These are phyloP conservation scores for Sisymbrium altissimum DNA, from an alignment of 345 rosid species.

Conservation along the genomic window DNA sequence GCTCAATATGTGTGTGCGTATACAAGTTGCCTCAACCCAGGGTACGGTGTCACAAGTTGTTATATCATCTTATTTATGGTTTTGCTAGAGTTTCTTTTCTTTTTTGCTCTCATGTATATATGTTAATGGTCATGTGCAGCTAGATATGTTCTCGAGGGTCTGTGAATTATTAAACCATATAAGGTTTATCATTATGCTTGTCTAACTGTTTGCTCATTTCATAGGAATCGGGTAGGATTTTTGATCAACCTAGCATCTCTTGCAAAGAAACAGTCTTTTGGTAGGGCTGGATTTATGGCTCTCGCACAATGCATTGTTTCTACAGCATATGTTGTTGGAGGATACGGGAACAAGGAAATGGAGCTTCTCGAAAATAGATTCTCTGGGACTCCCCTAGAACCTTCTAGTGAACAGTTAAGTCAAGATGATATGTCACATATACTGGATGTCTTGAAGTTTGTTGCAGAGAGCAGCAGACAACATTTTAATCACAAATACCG, in stretches of 20 bases:
- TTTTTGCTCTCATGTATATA: conserved; percentile 7
- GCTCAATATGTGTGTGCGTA: conserved; percentile 56
- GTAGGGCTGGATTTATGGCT: conserved; percentile 91
- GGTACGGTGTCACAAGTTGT: conserved; percentile 39
- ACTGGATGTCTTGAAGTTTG: conserved; percentile 67
- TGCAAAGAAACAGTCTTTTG: conserved; percentile 67
- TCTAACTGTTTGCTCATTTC: conserved; percentile 3
- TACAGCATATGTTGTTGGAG: conserved; percentile 45
- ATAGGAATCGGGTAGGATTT: conserved; percentile 58
- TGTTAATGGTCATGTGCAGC: not conserved
- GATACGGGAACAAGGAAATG: conserved; percentile 23
- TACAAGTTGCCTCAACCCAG: conserved; percentile 46
- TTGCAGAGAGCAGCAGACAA: conserved; percentile 86
- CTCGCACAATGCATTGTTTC: conserved; percentile 79
- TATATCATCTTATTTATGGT: not conserved
- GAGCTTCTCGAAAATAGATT: conserved; percentile 28
- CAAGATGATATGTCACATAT: conserved; percentile 41
- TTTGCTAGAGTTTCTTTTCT: not conserved
- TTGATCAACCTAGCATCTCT: conserved; percentile 60
- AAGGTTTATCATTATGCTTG: not conserved
- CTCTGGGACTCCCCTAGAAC: conserved; percentile 31
- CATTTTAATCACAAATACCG: conserved; percentile 95
- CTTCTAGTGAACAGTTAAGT: conserved; percentile 26
- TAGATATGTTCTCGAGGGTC: not conserved
- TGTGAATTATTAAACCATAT: not conserved